Evolutionary conservation across 371 early-diverging fungal species (phyloP), one percentile per base, ranked within the genome.

Genomic region (Mucor indicus): DNA sequence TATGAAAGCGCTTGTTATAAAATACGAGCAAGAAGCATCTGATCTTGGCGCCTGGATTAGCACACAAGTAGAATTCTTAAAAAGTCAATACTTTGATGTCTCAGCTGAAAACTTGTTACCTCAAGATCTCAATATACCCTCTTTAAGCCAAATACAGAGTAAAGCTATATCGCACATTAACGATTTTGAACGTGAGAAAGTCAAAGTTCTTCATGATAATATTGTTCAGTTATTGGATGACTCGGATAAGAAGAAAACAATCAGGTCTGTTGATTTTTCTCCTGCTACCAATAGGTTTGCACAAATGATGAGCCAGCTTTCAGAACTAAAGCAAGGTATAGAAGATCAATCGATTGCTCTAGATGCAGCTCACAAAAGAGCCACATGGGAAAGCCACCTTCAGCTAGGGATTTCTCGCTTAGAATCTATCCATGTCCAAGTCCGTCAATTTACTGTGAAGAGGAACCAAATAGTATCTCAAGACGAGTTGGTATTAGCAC

Each of bases 21-120:
- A 60, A 23, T 71, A 71, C 43, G 60, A 61, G 27, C 36, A 46
- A 27, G 63, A 71, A 17, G 67, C 69, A 7, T 40, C 45, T 10
- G 38, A 58, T 16, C 27, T 75, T 19, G 54, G 54, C 0, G 36
- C 42, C 3, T 75, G 75, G 75, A 62, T 75, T 19, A 40, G 63
- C 25, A 48, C 59, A 12, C 66, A 64, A 15, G 49, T 56, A 5
- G 54, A 59, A 12, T 3, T 19, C 6, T 43, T 75, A 0, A 54
- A 53, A 13, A 24, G 31, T 1, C 64, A 67, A 22, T 67, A 67
- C 32, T 29, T 75, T 38, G 67, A 71, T 36, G 67, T 75, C 1
- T 64, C 75, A 2, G 54, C 64, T 13, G 75, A 71, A 24, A 56
- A 30, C 10, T 38, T 55, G 7, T 43, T 67, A 31, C 52, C 39